Conservation (phyloP, 768 basidiomycete genomes). For the Lactifluus echinatus region DNA sequence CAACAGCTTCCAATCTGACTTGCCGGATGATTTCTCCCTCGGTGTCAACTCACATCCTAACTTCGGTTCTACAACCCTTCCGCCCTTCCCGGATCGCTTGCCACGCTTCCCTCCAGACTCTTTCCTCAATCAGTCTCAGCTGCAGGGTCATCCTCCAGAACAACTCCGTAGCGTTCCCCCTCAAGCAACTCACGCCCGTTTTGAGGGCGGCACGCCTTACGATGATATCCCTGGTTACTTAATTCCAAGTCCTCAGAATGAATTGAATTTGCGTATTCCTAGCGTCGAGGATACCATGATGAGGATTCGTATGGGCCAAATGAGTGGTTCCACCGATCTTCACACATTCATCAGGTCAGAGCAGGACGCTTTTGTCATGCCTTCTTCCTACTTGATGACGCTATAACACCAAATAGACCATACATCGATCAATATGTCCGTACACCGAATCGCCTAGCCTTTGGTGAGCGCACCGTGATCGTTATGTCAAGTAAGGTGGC, state of each 20-base stretch:
- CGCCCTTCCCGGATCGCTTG: constrained; percentile 46
- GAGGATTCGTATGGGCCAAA: constrained; percentile 46
- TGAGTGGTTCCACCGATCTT: constrained; percentile 60
- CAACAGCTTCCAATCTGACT: constrained; percentile 47
- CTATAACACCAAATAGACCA: constrained; percentile 39
- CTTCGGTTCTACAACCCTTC: constrained; percentile 34
- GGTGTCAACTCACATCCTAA: constrained; percentile 38
- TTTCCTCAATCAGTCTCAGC: constrained; percentile 46
- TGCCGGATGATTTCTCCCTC: constrained; percentile 53
- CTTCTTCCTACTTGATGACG: constrained; percentile 1
- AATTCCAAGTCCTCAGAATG: constrained; percentile 41
- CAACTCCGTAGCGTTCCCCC: constrained; percentile 63
- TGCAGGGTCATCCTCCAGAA: constrained; percentile 45
- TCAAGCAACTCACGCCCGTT: constrained; percentile 58
- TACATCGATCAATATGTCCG: constrained; percentile 81
- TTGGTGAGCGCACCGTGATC: constrained; percentile 89
- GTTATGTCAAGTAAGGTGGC: constrained; percentile 98
- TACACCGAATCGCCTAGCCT: constrained; percentile 76
- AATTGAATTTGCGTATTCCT: constrained; percentile 55
- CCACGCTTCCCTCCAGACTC: constrained; percentile 46
- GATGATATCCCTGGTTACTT: constrained; percentile 55
- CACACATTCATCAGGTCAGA: constrained; percentile 73
- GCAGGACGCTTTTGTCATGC: neutral
- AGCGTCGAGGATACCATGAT: constrained; percentile 53
- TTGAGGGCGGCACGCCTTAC: constrained; percentile 44